These are phyloP conservation scores for Corylus avellana DNA, from an alignment of 306 rosid species.

Conservation along the genomic window DNA sequence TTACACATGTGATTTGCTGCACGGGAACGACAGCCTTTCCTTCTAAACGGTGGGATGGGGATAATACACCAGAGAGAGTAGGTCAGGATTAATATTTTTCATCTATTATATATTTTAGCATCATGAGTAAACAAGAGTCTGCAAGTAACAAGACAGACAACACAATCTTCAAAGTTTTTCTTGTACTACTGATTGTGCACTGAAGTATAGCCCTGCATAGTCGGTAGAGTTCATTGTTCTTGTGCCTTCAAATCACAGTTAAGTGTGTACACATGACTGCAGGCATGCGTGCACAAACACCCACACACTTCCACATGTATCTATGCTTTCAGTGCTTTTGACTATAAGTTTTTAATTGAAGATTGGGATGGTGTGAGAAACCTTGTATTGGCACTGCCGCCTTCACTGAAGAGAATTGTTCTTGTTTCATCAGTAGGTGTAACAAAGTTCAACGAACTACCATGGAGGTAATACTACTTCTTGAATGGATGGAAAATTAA, in stretches of 20 bases:
- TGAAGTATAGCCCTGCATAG: not conserved
- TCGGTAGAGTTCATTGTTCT: not conserved
- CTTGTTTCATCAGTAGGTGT: constrained; percentile 98
- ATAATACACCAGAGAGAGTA: constrained; percentile 87
- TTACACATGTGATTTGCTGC: constrained; percentile 95
- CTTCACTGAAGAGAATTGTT: constrained; percentile 76
- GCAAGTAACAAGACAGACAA: constrained; percentile 26
- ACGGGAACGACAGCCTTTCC: constrained; percentile 98
- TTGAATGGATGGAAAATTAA: constrained; percentile 19
- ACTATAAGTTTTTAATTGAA: constrained; percentile 36
- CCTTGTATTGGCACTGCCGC: constrained; percentile 74
- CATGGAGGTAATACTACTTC: constrained; percentile 79
- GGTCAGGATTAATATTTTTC: constrained; percentile 53
- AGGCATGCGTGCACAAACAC: not conserved
- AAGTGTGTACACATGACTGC: not conserved
- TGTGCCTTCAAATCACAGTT: not conserved
- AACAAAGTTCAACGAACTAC: constrained; percentile 85
- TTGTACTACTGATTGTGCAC: not conserved
- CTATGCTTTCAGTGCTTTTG: constrained; percentile 17
- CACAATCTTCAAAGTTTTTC: constrained; percentile 8
- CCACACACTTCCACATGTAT: not conserved
- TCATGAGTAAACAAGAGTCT: constrained; percentile 19
- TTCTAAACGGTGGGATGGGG: constrained; percentile 87
- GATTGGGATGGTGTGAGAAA: constrained; percentile 98
- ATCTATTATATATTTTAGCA: constrained; percentile 5